Evolutionary conservation across 2,329 filamentous ascomycete species (phyloP).

Genomic region (Fusarium ramigenum): DNA sequence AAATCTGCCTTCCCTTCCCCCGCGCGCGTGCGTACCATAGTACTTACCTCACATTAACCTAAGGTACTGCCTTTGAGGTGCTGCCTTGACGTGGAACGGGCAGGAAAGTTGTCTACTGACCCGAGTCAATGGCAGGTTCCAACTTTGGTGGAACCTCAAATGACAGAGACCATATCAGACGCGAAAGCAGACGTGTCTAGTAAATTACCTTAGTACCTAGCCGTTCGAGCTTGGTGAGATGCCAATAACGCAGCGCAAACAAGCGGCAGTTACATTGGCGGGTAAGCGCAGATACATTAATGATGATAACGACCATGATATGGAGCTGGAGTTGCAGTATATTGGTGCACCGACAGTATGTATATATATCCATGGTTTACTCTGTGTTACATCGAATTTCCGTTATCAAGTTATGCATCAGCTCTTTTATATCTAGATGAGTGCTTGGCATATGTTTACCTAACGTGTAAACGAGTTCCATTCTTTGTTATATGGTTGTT

Average conservation of each 20-base stretch:
- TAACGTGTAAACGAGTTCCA: neutral
- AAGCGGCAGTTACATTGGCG: neutral
- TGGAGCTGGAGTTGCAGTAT: neutral
- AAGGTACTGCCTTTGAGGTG: neutral
- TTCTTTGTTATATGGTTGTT: neutral
- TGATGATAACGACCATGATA: neutral
- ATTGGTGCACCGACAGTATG: neutral
- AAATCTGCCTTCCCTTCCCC: constrained; percentile 9
- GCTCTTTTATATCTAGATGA: neutral
- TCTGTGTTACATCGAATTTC: neutral
- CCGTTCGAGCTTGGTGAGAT: neutral
- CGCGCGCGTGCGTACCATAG: neutral
- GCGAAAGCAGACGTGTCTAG: neutral
- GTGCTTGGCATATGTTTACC: neutral
- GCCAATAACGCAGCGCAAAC: constrained; percentile 18
- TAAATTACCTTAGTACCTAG: neutral
- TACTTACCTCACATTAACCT: neutral
- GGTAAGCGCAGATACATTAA: neutral
- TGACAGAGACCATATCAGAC: neutral
- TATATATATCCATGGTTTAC: neutral
- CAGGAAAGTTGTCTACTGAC: neutral
- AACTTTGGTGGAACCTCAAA: constrained; percentile 3
- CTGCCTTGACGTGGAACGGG: neutral
- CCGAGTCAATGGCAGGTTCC: constrained; percentile 3
- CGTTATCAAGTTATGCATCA: neutral